phyloP scores from a whole-genome alignment of 2,329 filamentous ascomycete species.

The Alternaria incomplexa region DNA sequence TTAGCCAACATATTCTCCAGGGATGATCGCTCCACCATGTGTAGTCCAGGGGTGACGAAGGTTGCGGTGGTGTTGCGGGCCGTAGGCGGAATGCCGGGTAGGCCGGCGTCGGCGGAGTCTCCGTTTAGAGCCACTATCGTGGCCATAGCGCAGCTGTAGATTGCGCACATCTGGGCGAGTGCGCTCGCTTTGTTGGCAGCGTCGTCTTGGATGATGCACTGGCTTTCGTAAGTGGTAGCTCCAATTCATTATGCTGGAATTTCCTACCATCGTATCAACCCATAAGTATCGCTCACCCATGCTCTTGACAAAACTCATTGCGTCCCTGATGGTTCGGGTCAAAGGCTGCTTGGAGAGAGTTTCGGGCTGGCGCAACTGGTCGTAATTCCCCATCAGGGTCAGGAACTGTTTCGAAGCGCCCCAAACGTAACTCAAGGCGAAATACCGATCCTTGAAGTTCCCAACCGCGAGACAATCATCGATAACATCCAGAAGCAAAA shows the following conservation, averaged over 20 bases:
- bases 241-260: neutral
- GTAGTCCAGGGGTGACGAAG: slow-evolving; percentile 1
- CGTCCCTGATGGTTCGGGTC: slow-evolving; percentile 5
- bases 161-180: slow-evolving; percentile 2
- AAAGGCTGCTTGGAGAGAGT: slow-evolving; percentile 1
- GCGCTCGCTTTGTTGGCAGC: slow-evolving; percentile 2
- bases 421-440: slow-evolving; percentile 11
- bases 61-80: neutral
- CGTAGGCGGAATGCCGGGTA: slow-evolving; percentile 2
- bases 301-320: slow-evolving; percentile 1
- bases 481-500: slow-evolving; percentile 4
- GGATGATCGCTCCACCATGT: slow-evolving; percentile 2
- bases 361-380: neutral
- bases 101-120: slow-evolving; percentile 1
- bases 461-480: neutral
- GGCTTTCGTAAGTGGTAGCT: neutral
- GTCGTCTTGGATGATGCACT: slow-evolving; percentile 10
- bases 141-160: slow-evolving; percentile 5
- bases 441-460: neutral
- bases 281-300: slow-evolving; percentile 8
- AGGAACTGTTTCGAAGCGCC: slow-evolving; percentile 8
- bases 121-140: slow-evolving; percentile 4
- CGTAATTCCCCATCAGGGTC: neutral
- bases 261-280: slow-evolving; percentile 8
- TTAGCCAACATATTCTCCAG: neutral